Evolutionary conservation across 2,329 filamentous ascomycete genomes (phyloP).

Genomic region (Xylaria sp.): DNA sequence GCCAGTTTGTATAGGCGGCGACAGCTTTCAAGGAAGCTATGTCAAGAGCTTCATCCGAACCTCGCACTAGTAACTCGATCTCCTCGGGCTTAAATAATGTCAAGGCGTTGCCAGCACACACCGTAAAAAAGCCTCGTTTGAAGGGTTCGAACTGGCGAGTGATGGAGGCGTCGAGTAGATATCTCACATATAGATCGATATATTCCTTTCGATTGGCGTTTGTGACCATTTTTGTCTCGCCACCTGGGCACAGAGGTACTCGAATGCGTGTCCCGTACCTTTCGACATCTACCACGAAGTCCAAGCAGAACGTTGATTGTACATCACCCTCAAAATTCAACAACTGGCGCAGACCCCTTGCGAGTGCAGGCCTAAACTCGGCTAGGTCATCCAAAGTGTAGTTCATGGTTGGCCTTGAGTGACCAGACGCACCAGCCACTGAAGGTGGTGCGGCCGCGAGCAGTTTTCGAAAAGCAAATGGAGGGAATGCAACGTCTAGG

Average conservation of each 20-base stretch:
- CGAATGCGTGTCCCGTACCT: conserved; percentile 76
- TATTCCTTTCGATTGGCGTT: conserved; percentile 86
- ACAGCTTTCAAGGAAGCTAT: conserved; percentile 79
- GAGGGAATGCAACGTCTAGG: conserved; percentile 85
- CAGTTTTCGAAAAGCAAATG: conserved; percentile 90
- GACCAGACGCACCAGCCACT: conserved; percentile 63
- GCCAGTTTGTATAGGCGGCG: conserved; percentile 86
- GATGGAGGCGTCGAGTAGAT: conserved; percentile 82
- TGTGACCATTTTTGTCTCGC: conserved; percentile 81
- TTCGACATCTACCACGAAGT: conserved; percentile 82
- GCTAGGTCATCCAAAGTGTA: conserved; percentile 85
- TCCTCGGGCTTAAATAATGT: conserved; percentile 90
- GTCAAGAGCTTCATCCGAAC: conserved; percentile 85
- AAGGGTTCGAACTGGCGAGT: conserved; percentile 90
- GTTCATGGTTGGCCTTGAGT: conserved; percentile 71
- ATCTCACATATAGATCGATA: conserved; percentile 84
- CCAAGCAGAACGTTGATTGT: conserved; percentile 79
- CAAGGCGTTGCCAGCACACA: conserved; percentile 88
- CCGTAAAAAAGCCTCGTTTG: conserved; percentile 92
- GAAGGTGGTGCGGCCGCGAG: conserved; percentile 78
- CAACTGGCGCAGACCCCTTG: conserved; percentile 78
- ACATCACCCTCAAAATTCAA: conserved; percentile 89
- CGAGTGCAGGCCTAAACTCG: conserved; percentile 81
- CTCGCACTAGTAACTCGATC: conserved; percentile 87
- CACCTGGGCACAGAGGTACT: conserved; percentile 78